Conservation (phyloP, 2,329 filamentous ascomycete genomes). For the Dissoconium aciculare region DNA sequence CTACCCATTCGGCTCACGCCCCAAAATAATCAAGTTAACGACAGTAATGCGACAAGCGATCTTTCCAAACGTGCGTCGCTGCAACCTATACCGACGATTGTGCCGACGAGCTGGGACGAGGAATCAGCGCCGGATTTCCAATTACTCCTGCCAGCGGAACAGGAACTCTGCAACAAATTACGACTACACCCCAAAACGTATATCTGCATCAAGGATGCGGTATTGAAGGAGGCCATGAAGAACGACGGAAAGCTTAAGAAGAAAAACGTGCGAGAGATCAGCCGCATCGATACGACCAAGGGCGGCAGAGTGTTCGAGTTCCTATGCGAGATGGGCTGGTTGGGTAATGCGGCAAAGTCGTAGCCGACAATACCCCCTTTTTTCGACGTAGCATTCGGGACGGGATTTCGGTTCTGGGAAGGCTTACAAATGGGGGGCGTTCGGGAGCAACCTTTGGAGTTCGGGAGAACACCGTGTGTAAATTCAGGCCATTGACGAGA, state of each 20-base stretch:
- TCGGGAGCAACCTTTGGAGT: too few relatives aligned
- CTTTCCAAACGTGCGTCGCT: constrained; percentile 16
- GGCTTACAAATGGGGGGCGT: too few relatives aligned
- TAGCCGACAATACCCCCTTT: too few relatives aligned
- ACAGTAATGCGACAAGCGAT: constrained; percentile 19
- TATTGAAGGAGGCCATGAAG: constrained; percentile 83
- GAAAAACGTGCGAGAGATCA: constrained; percentile 81
- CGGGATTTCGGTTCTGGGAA: too few relatives aligned
- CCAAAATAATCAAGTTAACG: constrained; percentile 5
- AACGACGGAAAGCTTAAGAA: constrained; percentile 80
- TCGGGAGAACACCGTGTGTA: too few relatives aligned
- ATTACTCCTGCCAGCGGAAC: constrained; percentile 68
- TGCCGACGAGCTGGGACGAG: constrained; percentile 52
- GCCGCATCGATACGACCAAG: constrained; percentile 69
- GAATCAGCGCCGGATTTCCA: constrained; percentile 73
- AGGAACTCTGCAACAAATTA: constrained; percentile 70
- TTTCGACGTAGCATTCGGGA: too few relatives aligned
- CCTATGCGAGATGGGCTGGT: constrained; percentile 83
- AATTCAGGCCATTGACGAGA: too few relatives aligned
- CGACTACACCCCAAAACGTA: constrained; percentile 89
- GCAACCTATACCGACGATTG: constrained; percentile 34
- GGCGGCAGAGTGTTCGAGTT: constrained; percentile 83
- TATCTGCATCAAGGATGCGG: constrained; percentile 79
- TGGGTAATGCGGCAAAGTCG: constrained; percentile 46
- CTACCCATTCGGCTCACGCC: constrained; percentile 18